A percentile compares a stretch with the other conserved stretches of the same genome.
phyloP scores from a whole-genome alignment of 1,139 yeast species.

The Geotrichum aggregatum region DNA sequence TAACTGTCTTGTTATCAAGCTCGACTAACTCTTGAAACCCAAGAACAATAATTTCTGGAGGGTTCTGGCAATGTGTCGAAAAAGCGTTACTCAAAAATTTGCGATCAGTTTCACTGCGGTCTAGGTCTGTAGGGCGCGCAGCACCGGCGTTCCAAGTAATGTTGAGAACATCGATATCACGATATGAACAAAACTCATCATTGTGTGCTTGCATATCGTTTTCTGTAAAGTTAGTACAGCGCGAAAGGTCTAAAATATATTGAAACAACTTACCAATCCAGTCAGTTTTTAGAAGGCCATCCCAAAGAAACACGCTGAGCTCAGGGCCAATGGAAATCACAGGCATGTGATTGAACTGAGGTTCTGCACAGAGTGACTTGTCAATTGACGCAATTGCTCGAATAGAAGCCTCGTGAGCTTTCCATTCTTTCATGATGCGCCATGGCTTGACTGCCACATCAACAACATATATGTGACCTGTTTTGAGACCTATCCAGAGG shows the following conservation, averaged over 20 bases:
- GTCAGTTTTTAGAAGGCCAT: conserved; percentile 38
- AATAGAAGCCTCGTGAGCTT: conserved; percentile 38
- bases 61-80: conserved; percentile 24
- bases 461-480: conserved; percentile 40
- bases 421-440: conserved; percentile 41
- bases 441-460: conserved; percentile 37
- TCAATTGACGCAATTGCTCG: conserved; percentile 25
- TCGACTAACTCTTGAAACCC: conserved; percentile 95
- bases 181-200: conserved; percentile 33
- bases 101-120: conserved; percentile 25
- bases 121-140: conserved; percentile 37
- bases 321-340: conserved; percentile 25
- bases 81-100: conserved; percentile 26
- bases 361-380: conserved; percentile 24
- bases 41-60: conserved; percentile 73
- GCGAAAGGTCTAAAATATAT: not conserved
- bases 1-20: conserved; percentile 81
- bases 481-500: conserved; percentile 43
- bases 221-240: conserved; percentile 22
- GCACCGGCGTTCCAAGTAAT: conserved; percentile 47
- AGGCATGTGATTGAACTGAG: conserved; percentile 28
- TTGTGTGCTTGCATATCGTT: conserved; percentile 34
- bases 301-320: conserved; percentile 35
- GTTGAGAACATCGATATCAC: conserved; percentile 33
- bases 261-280: conserved; percentile 34